These are phyloP conservation scores for Aureobasidium sp. DNA, from an alignment of 2,329 filamentous ascomycete species.

Conservation along the genomic window DNA sequence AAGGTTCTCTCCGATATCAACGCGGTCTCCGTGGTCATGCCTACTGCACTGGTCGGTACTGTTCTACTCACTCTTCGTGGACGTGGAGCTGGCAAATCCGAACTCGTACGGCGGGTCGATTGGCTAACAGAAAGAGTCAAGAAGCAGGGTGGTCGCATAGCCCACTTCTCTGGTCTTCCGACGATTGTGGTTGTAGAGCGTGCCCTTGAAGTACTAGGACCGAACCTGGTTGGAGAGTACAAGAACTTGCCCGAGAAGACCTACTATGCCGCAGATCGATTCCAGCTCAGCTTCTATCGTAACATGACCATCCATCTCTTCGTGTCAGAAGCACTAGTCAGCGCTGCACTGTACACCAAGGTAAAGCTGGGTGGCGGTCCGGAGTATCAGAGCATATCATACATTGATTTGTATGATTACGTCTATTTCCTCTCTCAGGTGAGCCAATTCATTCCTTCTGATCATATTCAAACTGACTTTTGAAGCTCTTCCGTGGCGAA, in stretches of 20 bases:
- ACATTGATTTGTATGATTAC: conserved; percentile 65
- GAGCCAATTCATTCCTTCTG: conserved; percentile 16
- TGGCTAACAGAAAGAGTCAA: conserved; percentile 80
- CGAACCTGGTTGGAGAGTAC: conserved; percentile 75
- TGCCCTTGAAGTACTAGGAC: conserved; percentile 84
- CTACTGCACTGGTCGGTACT: conserved; percentile 89
- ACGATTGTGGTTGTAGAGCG: conserved; percentile 79
- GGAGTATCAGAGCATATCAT: conserved; percentile 69
- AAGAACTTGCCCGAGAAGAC: conserved; percentile 80
- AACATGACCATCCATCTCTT: conserved; percentile 99
- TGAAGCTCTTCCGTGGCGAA: conserved; percentile 79
- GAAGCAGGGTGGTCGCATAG: conserved; percentile 83
- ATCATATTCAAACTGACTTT: not conserved
- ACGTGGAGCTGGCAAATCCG: conserved; percentile 79
- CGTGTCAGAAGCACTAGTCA: conserved; percentile 85
- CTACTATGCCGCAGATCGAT: conserved; percentile 86
- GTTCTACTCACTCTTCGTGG: conserved; percentile 86
- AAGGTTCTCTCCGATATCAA: conserved; percentile 93
- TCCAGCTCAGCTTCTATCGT: conserved; percentile 95
- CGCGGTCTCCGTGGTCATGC: conserved; percentile 94
- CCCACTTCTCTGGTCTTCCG: conserved; percentile 78
- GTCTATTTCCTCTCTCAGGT: conserved; percentile 77
- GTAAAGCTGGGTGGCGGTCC: conserved; percentile 89
- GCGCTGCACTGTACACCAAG: conserved; percentile 79
- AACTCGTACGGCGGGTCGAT: conserved; percentile 78